Percentiles rank a stretch among this genome's conserved stretches.
Evolutionary conservation across 768 basidiomycete species (phyloP).

Genomic region (Collybiopsis luxurians): DNA sequence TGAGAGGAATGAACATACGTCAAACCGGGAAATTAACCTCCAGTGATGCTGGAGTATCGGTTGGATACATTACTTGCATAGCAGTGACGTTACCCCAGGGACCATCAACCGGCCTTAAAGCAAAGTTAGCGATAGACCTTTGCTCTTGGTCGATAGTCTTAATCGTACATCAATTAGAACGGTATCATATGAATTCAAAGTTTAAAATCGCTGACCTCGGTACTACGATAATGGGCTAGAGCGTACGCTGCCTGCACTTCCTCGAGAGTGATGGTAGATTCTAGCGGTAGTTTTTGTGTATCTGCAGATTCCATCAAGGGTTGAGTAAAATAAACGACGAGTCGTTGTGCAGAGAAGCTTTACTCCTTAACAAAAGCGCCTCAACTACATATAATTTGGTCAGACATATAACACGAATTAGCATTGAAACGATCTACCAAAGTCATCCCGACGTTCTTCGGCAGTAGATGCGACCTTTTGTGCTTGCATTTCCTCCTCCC

Average conservation of each 20-base stretch:
- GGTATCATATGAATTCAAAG: no score
- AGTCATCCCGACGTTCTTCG: conserved; percentile 69
- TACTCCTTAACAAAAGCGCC: conserved; percentile 43
- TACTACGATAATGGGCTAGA: conserved; percentile 36
- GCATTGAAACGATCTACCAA: conserved; percentile 35
- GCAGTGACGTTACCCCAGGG: no score
- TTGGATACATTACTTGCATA: no score
- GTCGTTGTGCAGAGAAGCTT: conserved; percentile 23
- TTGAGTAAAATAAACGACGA: conserved; percentile 12
- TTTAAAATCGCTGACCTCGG: no score
- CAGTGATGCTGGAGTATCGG: no score
- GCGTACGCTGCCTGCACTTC: conserved; percentile 39
- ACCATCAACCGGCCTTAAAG: no score
- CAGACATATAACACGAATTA: conserved; percentile 11
- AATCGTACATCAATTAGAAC: no score
- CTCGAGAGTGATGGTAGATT: conserved; percentile 50
- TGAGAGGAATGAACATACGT: no score
- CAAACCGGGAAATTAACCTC: no score
- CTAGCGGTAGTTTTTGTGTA: conserved; percentile 43
- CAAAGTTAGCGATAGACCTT: no score
- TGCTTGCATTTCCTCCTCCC: conserved; percentile 66
- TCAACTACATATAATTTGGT: conserved; percentile 34
- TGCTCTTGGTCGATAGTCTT: no score
- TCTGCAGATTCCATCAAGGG: not conserved
- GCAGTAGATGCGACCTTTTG: conserved; percentile 59